Percentiles rank a stretch among this genome's conserved stretches.
Conservation (phyloP, 768 basidiomycete species). For the Russula sp. region DNA sequence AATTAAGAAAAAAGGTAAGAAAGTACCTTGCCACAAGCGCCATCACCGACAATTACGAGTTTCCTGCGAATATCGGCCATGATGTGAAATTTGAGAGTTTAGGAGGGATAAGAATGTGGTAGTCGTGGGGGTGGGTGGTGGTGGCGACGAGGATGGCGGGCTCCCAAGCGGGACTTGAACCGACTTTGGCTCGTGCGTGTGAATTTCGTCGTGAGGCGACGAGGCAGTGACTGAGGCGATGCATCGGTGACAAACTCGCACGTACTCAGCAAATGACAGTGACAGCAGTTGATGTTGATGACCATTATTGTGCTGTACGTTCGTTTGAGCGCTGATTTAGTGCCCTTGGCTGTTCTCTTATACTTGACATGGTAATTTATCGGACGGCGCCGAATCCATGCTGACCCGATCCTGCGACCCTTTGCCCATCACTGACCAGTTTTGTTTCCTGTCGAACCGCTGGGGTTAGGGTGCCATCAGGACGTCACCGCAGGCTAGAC, state of each 20-base stretch:
- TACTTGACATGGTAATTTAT: background rate
- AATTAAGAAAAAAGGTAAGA: too few relatives aligned
- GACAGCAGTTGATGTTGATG: background rate
- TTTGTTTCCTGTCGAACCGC: background rate
- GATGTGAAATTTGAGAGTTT: slow-evolving; percentile 9
- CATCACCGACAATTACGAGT: slow-evolving; percentile 98
- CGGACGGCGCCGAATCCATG: background rate
- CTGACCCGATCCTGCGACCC: background rate
- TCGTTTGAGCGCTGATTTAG: too few relatives aligned
- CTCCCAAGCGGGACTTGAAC: slow-evolving; percentile 22
- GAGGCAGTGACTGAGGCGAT: slow-evolving; percentile 8
- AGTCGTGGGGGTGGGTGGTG: slow-evolving; percentile 4
- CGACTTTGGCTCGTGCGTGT: slow-evolving; percentile 21
- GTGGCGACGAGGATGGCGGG: slow-evolving; percentile 21
- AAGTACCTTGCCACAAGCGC: slow-evolving; percentile 88
- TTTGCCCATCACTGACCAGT: background rate
- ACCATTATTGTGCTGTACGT: background rate
- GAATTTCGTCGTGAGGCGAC: slow-evolving; percentile 16
- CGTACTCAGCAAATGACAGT: background rate
- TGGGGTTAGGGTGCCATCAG: slow-evolving; percentile 15
- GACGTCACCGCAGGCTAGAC: slow-evolving; percentile 17
- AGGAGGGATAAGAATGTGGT: slow-evolving; percentile 9
- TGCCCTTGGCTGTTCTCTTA: too few relatives aligned
- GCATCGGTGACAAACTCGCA: slow-evolving; percentile 2
- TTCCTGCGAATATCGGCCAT: slow-evolving; percentile 99